Conservation (phyloP, 2,329 filamentous ascomycete species). For the Exophiala sideris region DNA sequence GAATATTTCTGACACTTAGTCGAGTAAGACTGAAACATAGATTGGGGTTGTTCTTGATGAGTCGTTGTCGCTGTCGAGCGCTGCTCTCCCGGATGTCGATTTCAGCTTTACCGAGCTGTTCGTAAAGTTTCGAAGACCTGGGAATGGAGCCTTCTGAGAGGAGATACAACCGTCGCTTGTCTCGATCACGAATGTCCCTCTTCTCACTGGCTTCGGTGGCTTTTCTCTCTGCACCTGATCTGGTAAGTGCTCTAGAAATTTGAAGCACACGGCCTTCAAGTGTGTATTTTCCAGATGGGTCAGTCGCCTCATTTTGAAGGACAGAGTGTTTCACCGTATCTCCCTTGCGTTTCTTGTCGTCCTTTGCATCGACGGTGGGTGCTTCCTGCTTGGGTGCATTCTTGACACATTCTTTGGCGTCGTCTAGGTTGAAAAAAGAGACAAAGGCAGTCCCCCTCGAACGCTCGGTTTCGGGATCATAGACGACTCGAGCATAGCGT, state of each 20-base stretch:
- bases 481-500: constrained; percentile 85
- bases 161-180: constrained; percentile 86
- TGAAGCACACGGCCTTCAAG: constrained; percentile 85
- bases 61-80: constrained; percentile 77
- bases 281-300: constrained; percentile 81
- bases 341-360: constrained; percentile 37
- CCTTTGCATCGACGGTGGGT: constrained; percentile 42
- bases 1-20: constrained; percentile 87
- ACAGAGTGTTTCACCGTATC: constrained; percentile 70
- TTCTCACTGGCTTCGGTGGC: constrained; percentile 63
- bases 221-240: constrained; percentile 72
- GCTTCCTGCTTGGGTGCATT: constrained; percentile 60
- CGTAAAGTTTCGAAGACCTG: constrained; percentile 71
- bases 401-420: constrained; percentile 73
- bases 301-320: constrained; percentile 78
- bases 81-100: constrained; percentile 85
- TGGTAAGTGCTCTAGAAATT: constrained; percentile 79
- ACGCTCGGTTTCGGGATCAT: constrained; percentile 79
- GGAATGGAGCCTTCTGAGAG: constrained; percentile 82
- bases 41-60: constrained; percentile 87
- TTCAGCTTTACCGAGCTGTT: constrained; percentile 72
- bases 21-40: constrained; percentile 86
- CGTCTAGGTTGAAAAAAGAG: constrained; percentile 76
- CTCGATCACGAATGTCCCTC: constrained; percentile 66
- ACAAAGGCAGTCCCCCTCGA: constrained; percentile 93